Evolutionary conservation across 495 filamentous ascomycete genomes (phyloP).

Genomic region (Aspergillus saccharolyticus): DNA sequence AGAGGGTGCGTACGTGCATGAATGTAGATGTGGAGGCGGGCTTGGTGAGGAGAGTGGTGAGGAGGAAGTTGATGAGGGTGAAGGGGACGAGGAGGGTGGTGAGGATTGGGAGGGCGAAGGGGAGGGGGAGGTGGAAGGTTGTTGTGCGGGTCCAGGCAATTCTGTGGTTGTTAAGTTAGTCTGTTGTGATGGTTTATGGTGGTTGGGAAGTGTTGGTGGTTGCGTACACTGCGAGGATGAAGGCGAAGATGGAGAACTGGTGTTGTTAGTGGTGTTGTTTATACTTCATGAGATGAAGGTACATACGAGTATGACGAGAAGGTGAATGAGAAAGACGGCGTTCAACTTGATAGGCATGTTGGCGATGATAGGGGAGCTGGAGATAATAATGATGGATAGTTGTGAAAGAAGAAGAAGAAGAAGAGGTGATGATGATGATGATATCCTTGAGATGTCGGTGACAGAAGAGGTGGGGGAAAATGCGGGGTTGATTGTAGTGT

Average conservation of each 20-base stretch:
- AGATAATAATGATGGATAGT: neutral
- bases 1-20: neutral
- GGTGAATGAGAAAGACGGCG: neutral
- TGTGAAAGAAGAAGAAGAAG: neutral
- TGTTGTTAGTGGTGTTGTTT: neutral
- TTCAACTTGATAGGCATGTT: neutral
- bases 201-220: neutral
- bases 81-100: conserved; percentile 24
- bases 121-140: conserved; percentile 17
- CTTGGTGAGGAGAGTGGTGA: conserved; percentile 6
- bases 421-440: neutral
- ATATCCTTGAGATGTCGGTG: no score
- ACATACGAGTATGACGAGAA: neutral
- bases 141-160: conserved; percentile 26
- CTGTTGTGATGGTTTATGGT: neutral
- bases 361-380: neutral
- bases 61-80: conserved; percentile 7
- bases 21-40: neutral
- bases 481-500: neutral
- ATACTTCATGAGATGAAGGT: neutral
- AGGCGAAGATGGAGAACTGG: conserved; percentile 8
- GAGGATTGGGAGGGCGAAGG: conserved; percentile 22
- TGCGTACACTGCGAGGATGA: conserved; percentile 22
- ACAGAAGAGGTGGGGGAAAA: neutral
- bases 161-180: conserved; percentile 14